Base-by-base conservation (phyloP, 139 green algal species). In the Coelastrella sp. region DNA sequence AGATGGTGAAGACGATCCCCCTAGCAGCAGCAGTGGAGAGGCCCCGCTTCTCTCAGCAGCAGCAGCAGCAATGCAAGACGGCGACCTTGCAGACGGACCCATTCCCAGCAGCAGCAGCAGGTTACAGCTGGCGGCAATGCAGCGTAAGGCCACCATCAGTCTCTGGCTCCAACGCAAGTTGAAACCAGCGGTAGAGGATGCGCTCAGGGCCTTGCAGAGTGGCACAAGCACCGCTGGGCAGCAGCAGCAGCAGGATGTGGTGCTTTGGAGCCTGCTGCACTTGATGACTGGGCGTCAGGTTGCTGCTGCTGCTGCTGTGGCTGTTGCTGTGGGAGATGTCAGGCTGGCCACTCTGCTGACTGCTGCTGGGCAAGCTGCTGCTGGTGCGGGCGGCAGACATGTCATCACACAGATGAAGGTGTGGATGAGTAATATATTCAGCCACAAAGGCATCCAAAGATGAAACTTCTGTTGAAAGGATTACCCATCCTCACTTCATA, bases 301-400 rank as follows among this genome's bases (percentile, higher is more conserved):
- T 57, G 90, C 87, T 56, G 88, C 89, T 27, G 91, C 93, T 68
- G 89, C 80, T 94, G 94, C 91, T 4, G 75, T 93, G n/a, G 97
- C 97, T 7, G 92, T 93, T 7, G 92, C 91, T 6, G 82, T 76
- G 0, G 96, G 97, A 7, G 95, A 99, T 87, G 86, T 94, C 6
- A 91, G 95, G 5, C 94, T 99, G 78, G 95, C 95, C 8, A 93
- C 94, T 56, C 91, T 99, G n/a, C 70, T 99, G 24, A 89, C 95
- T 8, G 81, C 91, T 86, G 93, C 93, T 85, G 91, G 93, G 79
- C 74, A 93, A 84, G 22, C 61, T 24, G 74, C 91, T 20, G 88
- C 92, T 15, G 49, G 20, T 6, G 73, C 73, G 8, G 84, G 56
- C 4, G 66, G 79, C 0, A 56, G 59, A 0, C 84, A 96, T 14